Evolutionary conservation across 2,329 filamentous ascomycete genomes (phyloP).

Genomic region (Aspergillus sp.): DNA sequence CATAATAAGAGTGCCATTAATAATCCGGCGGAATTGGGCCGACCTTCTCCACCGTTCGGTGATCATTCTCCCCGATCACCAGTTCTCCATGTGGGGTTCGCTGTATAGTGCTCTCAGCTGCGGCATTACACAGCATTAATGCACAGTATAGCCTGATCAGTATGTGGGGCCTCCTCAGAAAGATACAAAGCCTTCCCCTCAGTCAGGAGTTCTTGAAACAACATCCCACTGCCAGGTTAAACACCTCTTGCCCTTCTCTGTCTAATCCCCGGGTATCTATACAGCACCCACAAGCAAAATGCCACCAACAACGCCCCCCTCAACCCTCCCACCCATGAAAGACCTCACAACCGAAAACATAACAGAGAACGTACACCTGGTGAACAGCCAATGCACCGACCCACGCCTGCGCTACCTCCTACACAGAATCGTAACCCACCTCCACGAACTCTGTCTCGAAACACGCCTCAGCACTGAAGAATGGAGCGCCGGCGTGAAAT

Average conservation of each 20-base stretch:
- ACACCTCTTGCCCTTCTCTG: background rate
- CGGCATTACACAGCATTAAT: no score
- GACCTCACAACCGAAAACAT: constrained; percentile 79
- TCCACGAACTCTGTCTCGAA: constrained; percentile 80
- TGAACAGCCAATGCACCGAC: constrained; percentile 70
- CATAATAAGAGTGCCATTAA: no score
- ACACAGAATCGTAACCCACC: constrained; percentile 69
- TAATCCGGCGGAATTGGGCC: no score
- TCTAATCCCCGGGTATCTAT: background rate
- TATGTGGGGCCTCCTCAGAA: no score
- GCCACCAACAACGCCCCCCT: background rate
- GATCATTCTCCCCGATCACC: no score
- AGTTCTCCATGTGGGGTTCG: no score
- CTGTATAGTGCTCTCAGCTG: no score
- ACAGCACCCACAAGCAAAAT: constrained; percentile 21
- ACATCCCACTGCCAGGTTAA: background rate
- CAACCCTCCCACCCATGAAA: constrained; percentile 51
- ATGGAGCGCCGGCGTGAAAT: constrained; percentile 73
- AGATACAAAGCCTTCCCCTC: no score
- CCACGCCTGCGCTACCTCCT: constrained; percentile 70
- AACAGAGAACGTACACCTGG: constrained; percentile 70
- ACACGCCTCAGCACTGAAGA: constrained; percentile 73
- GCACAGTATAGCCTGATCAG: no score
- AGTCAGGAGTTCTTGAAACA: background rate
- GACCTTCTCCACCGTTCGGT: no score